These are phyloP conservation scores for Parastagonospora avenae DNA, from an alignment of 2,329 filamentous ascomycete genomes.

Conservation along the genomic window DNA sequence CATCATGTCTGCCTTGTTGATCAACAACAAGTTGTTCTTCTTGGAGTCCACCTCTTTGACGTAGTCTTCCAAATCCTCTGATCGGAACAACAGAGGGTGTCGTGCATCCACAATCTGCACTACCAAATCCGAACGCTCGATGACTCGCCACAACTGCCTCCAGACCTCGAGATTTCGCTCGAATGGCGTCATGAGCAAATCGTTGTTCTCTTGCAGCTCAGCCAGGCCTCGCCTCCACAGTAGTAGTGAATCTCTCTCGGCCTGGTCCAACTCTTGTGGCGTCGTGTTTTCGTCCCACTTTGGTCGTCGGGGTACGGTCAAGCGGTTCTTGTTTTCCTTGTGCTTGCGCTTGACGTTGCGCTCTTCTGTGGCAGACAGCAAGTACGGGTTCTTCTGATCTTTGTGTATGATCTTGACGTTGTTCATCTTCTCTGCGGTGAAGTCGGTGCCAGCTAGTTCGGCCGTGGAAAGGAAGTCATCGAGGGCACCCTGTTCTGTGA, in stretches of 20 bases:
- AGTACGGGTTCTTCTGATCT: slow-evolving; percentile 93
- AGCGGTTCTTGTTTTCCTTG: slow-evolving; percentile 73
- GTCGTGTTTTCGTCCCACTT: slow-evolving; percentile 88
- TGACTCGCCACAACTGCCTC: slow-evolving; percentile 97
- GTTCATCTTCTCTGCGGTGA: slow-evolving; percentile 98
- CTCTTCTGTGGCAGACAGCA: slow-evolving; percentile 86
- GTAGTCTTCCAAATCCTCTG: slow-evolving; percentile 89
- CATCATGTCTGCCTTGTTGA: slow-evolving; percentile 99
- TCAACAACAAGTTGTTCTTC: slow-evolving; percentile 89
- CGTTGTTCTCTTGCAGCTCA: slow-evolving; percentile 90
- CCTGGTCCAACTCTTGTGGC: slow-evolving; percentile 75
- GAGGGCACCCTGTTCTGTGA: slow-evolving; percentile 94
- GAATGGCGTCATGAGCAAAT: slow-evolving; percentile 96
- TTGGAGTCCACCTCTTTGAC: slow-evolving; percentile 88
- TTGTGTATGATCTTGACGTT: slow-evolving; percentile 98
- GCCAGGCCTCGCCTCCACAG: slow-evolving; percentile 90
- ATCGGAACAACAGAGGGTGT: slow-evolving; percentile 92
- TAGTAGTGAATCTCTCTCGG: slow-evolving; percentile 80
- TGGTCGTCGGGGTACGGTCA: slow-evolving; percentile 90
- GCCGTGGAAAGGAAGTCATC: slow-evolving; percentile 97
- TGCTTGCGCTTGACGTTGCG: slow-evolving; percentile 79
- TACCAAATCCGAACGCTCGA: slow-evolving; percentile 91
- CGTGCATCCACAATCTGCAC: slow-evolving; percentile 98
- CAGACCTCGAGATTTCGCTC: slow-evolving; percentile 97
- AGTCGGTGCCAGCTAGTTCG: slow-evolving; percentile 96